phyloP scores from a whole-genome alignment of 768 basidiomycete species.

The Butyriboletus loyo region DNA sequence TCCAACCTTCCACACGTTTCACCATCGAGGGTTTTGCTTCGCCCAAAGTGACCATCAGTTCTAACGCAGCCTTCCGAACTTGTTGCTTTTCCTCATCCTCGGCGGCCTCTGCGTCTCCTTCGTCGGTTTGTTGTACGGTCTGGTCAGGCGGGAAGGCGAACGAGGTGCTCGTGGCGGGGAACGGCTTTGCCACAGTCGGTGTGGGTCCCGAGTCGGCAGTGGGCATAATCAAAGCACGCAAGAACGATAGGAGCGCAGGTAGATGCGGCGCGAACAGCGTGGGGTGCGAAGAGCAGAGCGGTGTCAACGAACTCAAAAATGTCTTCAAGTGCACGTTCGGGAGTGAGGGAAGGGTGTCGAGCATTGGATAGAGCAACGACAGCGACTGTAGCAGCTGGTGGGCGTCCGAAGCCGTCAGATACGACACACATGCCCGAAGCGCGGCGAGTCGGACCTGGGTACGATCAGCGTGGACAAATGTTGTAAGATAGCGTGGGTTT shows the following conservation, averaged over 20 bases:
- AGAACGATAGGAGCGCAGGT: conserved; percentile 60
- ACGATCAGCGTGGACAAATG: not conserved
- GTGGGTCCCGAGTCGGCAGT: conserved; percentile 51
- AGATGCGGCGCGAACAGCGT: conserved; percentile 74
- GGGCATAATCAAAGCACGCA: conserved; percentile 70
- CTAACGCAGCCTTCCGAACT: conserved; percentile 69
- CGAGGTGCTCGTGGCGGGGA: conserved; percentile 31
- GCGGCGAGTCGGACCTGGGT: conserved; percentile 69
- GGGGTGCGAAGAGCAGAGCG: conserved; percentile 65
- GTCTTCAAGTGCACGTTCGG: conserved; percentile 52
- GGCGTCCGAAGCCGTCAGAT: conserved; percentile 59
- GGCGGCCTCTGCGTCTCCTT: conserved; percentile 36
- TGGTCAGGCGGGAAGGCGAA: conserved; percentile 42
- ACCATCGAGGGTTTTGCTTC: conserved; percentile 75
- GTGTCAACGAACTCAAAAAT: conserved; percentile 68
- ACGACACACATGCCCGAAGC: conserved; percentile 65
- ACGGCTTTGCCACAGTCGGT: conserved; percentile 48
- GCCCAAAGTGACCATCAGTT: conserved; percentile 79
- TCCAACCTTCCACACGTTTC: conserved; percentile 66
- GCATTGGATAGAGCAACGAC: conserved; percentile 65
- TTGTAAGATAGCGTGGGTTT: not conserved
- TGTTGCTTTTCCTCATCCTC: conserved; percentile 67
- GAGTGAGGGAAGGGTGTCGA: conserved; percentile 66
- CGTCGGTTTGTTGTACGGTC: conserved; percentile 28
- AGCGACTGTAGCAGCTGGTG: conserved; percentile 60